These are phyloP conservation scores for Annulohypoxylon maeteangense DNA, from an alignment of 495 filamentous ascomycete genomes.

Conservation along the genomic window DNA sequence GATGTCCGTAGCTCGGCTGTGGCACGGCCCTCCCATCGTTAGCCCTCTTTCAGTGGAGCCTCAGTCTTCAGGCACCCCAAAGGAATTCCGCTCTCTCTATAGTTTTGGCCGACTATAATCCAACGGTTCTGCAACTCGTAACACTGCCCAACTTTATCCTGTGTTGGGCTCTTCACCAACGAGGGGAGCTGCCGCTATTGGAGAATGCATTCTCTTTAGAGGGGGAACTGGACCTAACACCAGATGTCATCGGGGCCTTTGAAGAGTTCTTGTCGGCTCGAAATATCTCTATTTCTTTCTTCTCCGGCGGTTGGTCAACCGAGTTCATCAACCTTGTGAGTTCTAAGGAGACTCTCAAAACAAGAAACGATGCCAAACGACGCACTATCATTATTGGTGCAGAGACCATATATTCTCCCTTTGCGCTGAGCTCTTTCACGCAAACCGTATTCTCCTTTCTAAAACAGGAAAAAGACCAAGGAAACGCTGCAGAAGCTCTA, in stretches of 20 bases:
- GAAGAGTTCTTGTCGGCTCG: slow-evolving; percentile 62
- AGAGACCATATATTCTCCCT: slow-evolving; percentile 94
- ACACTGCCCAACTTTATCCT: slow-evolving; percentile 90
- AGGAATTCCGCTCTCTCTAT: slow-evolving; percentile 63
- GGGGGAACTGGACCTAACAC: slow-evolving; percentile 79
- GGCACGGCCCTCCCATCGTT: slow-evolving; percentile 89
- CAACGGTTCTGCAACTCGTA: slow-evolving; percentile 82
- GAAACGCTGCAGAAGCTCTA: slow-evolving; percentile 67
- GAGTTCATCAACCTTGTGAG: slow-evolving; percentile 71
- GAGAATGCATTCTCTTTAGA: slow-evolving; percentile 59
- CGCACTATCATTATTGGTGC: slow-evolving; percentile 77
- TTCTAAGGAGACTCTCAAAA: slow-evolving; percentile 33
- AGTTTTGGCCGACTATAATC: slow-evolving; percentile 90
- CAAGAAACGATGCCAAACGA: not conserved
- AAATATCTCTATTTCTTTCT: slow-evolving; percentile 72
- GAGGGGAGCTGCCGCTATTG: slow-evolving; percentile 43
- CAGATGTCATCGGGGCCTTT: slow-evolving; percentile 71
- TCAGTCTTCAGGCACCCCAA: slow-evolving; percentile 51
- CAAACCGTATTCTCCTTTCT: slow-evolving; percentile 75
- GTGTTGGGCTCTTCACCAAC: slow-evolving; percentile 72
- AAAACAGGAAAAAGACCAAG: slow-evolving; percentile 58
- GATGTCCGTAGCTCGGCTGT: slow-evolving; percentile 75
- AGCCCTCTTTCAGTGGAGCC: slow-evolving; percentile 75
- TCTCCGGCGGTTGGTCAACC: slow-evolving; percentile 85
- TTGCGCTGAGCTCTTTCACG: slow-evolving; percentile 76